Conservation (phyloP, 495 filamentous ascomycete species). For the Aspergillus sclerotioniger region DNA sequence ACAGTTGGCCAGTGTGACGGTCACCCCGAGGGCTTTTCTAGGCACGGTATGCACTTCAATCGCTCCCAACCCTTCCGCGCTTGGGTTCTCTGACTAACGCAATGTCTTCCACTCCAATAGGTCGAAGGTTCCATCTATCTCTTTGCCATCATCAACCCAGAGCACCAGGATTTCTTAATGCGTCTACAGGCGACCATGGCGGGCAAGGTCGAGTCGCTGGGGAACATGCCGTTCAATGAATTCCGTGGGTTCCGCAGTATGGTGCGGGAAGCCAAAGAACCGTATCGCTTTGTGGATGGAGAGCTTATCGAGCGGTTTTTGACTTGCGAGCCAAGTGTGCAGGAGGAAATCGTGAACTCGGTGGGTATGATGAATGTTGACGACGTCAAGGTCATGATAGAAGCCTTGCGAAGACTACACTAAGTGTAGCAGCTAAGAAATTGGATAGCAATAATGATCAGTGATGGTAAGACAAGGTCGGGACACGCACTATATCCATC, state of each 20-base stretch:
- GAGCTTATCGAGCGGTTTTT: conserved; percentile 87
- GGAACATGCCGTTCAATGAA: conserved; percentile 67
- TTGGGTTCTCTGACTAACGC: neutral
- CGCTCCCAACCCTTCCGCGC: neutral
- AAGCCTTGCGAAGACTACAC: conserved; percentile 70
- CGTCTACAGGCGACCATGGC: conserved; percentile 72
- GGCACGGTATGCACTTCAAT: conserved; percentile 76
- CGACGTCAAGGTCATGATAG: conserved; percentile 67
- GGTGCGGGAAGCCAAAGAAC: conserved; percentile 68
- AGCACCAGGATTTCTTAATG: conserved; percentile 76
- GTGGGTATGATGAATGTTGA: conserved; percentile 61
- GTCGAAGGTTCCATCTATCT: conserved; percentile 91
- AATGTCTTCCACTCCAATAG: conserved; percentile 36
- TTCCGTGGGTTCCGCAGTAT: conserved; percentile 77
- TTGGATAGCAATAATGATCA: neutral
- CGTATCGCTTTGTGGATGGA: conserved; percentile 87
- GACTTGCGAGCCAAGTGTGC: conserved; percentile 59
- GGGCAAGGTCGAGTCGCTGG: conserved; percentile 61
- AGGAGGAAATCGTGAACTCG: conserved; percentile 61
- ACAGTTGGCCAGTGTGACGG: conserved; percentile 61
- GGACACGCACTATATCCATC: neutral
- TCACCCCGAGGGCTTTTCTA: conserved; percentile 82
- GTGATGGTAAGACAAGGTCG: neutral
- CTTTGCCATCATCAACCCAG: conserved; percentile 69
- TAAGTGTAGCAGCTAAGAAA: conserved; percentile 5